Base-by-base conservation (phyloP, 352 stramenopile species). In the Phytophthora sp. region DNA sequence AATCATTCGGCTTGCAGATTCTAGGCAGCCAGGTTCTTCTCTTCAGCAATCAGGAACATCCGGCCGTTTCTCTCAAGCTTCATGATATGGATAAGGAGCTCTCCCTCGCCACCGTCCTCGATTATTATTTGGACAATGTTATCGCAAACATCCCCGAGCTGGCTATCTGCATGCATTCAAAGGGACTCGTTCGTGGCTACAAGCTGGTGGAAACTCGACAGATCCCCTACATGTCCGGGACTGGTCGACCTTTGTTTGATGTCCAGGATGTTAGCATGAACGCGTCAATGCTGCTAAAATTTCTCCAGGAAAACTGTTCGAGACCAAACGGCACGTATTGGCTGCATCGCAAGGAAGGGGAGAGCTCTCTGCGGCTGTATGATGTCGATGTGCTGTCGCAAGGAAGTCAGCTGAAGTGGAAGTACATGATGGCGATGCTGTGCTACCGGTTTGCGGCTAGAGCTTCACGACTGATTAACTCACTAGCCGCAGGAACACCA, bases 361-460 rank as follows among this genome's bases (percentile, higher is more conserved):
- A 94, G 48, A 87, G 69, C 31, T 89, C 85, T 35, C 54, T 95
- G 24, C 84, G 83, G 9, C 66, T 95, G 20, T 95, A 95, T 42
- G 87, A 95, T 31, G 84, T 95, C 1, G 78, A 92, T 53, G 82
- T 94, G 21, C 64, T 95, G 3, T 94, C 87, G 0, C 77, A 92
- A 51, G 85, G 85, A 46, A 91, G 89, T 35, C 84, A 95, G 31
- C 72, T 92, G 42, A 95, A 95, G 72, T 95, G 87, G 87, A 95
- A 95, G 74, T 95, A 95, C 59, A 94, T 94, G 84, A 93, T 94
- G 83, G 85, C 87, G 26, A 95, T 95, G 87, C 66, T 95, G 13
- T 95, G 87, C 66, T 94, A 94, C 62, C 84, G 87, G 1, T 95
- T 95, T 51, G 87, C 87, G 17, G 81, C 82, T 21, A 78, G 87